These are phyloP conservation scores for Annona squamosa DNA, from an alignment of 164 flowering plant species.

Conservation along the genomic window DNA sequence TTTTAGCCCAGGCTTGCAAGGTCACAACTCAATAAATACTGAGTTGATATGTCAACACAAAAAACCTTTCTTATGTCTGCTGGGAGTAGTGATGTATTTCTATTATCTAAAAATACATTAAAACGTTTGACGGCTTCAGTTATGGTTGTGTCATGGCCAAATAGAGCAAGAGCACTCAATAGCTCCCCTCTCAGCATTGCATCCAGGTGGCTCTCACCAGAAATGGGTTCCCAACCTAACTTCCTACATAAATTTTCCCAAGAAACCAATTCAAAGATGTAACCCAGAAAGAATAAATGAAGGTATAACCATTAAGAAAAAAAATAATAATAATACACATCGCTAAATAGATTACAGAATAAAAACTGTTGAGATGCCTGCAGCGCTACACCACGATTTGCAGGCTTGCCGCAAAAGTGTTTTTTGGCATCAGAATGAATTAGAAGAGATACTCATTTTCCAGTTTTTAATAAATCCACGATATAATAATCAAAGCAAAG, in stretches of 20 bases:
- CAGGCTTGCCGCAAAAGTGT: too few species aligned
- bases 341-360: too few species aligned
- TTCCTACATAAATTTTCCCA: conserved; percentile 37
- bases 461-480: too few species aligned
- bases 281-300: conserved; percentile 5
- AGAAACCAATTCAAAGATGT: conserved; percentile 4
- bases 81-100: conserved; percentile 69
- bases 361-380: too few species aligned
- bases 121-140: conserved; percentile 74
- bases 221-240: conserved; percentile 86
- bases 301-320: background rate
- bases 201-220: conserved; percentile 83
- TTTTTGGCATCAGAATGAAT: too few species aligned
- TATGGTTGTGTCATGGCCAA: conserved; percentile 64
- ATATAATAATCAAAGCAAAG: too few species aligned
- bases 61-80: conserved; percentile 84
- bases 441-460: too few species aligned
- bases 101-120: conserved; percentile 62
- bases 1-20: too few species aligned
- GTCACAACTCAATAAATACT: too few species aligned
- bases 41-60: background rate
- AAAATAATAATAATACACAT: too few species aligned
- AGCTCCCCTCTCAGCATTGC: conserved; percentile 94
- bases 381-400: too few species aligned
- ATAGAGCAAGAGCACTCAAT: conserved; percentile 64